These are phyloP conservation scores for Coemansia sp. DNA, from an alignment of 192 early-diverging fungal genomes.

Conservation along the genomic window DNA sequence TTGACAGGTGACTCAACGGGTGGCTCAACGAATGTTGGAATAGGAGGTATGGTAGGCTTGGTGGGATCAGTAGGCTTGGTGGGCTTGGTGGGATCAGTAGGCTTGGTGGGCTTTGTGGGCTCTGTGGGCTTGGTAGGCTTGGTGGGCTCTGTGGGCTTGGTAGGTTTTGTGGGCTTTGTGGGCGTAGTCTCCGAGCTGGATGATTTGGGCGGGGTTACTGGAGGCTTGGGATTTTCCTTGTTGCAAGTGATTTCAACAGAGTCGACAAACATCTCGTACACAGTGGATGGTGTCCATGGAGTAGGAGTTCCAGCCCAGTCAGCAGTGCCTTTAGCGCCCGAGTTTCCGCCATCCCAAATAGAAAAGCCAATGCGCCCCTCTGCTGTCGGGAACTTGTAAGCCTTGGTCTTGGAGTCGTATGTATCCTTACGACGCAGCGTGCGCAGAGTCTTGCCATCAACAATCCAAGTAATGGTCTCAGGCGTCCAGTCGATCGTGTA, in stretches of 20 bases:
- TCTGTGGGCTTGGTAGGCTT: neutral
- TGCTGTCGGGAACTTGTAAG: conserved; percentile 55
- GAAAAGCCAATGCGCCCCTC: conserved; percentile 63
- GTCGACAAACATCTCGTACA: conserved; percentile 62
- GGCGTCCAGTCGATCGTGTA: conserved; percentile 68
- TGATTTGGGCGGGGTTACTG: neutral
- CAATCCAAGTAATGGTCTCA: conserved; percentile 59
- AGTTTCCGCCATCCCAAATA: conserved; percentile 70
- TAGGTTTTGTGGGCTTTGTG: neutral
- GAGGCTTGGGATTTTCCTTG: conserved; percentile 3
- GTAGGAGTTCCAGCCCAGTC: conserved; percentile 67
- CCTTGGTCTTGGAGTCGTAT: conserved; percentile 39
- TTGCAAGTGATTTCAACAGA: conserved; percentile 44
- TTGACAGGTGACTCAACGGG: neutral
- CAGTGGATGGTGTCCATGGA: conserved; percentile 49
- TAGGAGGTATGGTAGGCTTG: neutral
- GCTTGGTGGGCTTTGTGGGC: neutral
- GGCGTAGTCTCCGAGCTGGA: neutral
- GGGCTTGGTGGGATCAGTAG: neutral
- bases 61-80: neutral
- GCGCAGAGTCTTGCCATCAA: conserved; percentile 61
- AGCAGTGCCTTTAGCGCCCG: conserved; percentile 52
- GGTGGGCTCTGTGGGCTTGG: neutral
- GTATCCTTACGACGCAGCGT: conserved; percentile 57
- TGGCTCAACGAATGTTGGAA: neutral